Evolutionary conservation across 2,329 filamentous ascomycete genomes (phyloP).

Genomic region (Neofusicoccum cordaticola): DNA sequence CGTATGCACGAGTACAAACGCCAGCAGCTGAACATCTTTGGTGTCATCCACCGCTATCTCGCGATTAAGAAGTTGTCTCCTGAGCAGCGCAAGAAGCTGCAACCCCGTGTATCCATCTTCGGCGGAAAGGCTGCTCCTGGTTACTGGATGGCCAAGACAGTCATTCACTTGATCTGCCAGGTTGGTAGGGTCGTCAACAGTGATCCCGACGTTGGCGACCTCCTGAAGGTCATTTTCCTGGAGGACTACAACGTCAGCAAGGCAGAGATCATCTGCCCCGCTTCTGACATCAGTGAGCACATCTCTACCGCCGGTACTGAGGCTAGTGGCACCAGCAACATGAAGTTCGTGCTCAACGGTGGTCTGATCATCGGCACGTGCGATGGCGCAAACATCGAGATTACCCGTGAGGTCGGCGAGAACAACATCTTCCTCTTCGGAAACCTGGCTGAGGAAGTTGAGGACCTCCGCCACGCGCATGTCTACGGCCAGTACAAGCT

Average conservation of each 20-base stretch:
- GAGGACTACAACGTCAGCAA: constrained; percentile 99
- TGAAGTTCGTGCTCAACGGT: constrained; percentile 99
- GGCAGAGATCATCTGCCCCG: constrained; percentile 92
- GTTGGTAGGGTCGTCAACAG: constrained; percentile 89
- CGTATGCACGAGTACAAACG: constrained; percentile 99
- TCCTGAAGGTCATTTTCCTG: constrained; percentile 94
- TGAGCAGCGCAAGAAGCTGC: constrained; percentile 80
- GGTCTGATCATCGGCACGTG: constrained; percentile 97
- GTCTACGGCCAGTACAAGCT: constrained; percentile 77
- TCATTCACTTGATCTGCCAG: constrained; percentile 93
- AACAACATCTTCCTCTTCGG: constrained; percentile 99
- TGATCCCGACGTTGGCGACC: constrained; percentile 85
- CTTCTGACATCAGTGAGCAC: constrained; percentile 95
- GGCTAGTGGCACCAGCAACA: constrained; percentile 86
- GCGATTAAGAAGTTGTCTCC: constrained; percentile 80
- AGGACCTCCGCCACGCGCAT: constrained; percentile 88
- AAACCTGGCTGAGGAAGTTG: constrained; percentile 91
- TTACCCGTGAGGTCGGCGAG: constrained; percentile 93
- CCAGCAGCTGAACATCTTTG: constrained; percentile 98
- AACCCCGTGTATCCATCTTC: constrained; percentile 90
- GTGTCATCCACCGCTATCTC: constrained; percentile 92
- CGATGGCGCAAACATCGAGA: constrained; percentile 97
- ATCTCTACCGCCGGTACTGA: constrained; percentile 98
- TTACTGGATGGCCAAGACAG: constrained; percentile 99
- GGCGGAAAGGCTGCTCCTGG: constrained; percentile 96